These are phyloP conservation scores for Fusarium beomiforme DNA, from an alignment of 2,329 filamentous ascomycete species.

Conservation along the genomic window DNA sequence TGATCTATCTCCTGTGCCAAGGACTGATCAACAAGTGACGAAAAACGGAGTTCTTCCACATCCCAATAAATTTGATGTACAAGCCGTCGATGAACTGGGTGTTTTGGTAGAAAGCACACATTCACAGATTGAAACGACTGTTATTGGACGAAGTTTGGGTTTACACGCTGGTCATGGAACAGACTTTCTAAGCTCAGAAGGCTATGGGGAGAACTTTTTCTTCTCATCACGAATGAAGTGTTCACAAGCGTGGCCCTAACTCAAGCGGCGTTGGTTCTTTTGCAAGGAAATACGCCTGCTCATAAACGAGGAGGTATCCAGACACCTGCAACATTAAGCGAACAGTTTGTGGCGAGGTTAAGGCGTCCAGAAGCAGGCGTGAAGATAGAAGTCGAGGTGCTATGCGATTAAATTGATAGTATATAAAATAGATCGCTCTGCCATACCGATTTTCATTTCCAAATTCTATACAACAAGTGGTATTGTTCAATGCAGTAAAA, in stretches of 20 bases:
- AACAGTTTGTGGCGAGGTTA: slow-evolving; percentile 20
- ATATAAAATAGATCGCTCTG: background rate
- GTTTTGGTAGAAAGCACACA: slow-evolving; percentile 16
- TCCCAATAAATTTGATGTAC: background rate
- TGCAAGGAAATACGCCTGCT: slow-evolving; percentile 13
- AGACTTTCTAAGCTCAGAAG: background rate
- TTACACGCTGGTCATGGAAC: background rate
- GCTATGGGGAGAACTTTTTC: slow-evolving; percentile 8
- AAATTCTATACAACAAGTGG: slow-evolving; percentile 15
- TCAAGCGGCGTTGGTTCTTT: slow-evolving; percentile 30
- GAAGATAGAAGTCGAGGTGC: slow-evolving; percentile 18
- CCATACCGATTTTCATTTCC: slow-evolving; percentile 13
- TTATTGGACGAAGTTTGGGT: slow-evolving; percentile 34
- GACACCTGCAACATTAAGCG: slow-evolving; percentile 32
- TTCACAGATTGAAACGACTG: slow-evolving; percentile 19
- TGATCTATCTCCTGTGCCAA: background rate
- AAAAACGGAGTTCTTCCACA: background rate
- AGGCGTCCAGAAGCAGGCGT: slow-evolving; percentile 3
- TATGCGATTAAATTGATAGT: background rate
- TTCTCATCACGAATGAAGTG: slow-evolving; percentile 14
- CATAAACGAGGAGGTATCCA: slow-evolving; percentile 30
- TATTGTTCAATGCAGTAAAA: slow-evolving; percentile 5
- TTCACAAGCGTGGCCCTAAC: slow-evolving; percentile 31
- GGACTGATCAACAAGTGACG: background rate
- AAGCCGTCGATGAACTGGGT: background rate